Base-by-base conservation (phyloP, 2,329 filamentous ascomycete genomes). In the Macrophomina tecta region DNA sequence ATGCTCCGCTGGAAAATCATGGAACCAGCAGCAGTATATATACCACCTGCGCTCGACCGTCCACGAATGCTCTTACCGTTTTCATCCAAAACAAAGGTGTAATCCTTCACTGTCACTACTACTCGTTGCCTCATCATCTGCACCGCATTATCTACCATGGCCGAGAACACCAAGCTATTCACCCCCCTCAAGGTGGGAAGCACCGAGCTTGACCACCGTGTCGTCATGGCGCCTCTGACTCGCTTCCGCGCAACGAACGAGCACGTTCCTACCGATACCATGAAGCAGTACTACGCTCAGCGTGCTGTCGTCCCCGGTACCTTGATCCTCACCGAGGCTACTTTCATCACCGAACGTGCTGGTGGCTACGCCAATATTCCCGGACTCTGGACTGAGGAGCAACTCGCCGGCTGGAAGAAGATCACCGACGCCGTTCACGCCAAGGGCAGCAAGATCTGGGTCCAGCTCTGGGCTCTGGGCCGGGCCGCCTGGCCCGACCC, bases 381-480 rank as follows among this genome's bases (percentile, higher is more conserved):
- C 14, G 75, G 73, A 1, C 73, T 78, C 65, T 77, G 70, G 69
- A 73, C 61, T 14, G 66, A 72, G 11, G 82, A 80, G 16, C 87
- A 90, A 68, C 81, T 89, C 49, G 81, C 80, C 1, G 84, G 80
- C 0, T 91, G 89, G 89, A 86, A 83, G 69, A 77, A 82, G 14
- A 78, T 91, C 48, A 88, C 85, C 2, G 83, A 87, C 36, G 85
- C 84, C 0, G 87, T 91, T 0, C 90, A 92, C 74, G 80, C 80
- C 28, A 89, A 89, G 71, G 86, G 85, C 7, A 84, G 82, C 28
- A 86, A 82, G 73, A 87, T 91, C 63, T 90, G 82, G 76, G 74
- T 83, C 2, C 90, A 91, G 73, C 79, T 91, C 0, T 90, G 87
- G 82, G 84, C 83, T 0, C 78, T 87, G 5, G 89, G 90, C 4